Percentiles rank a stretch among this genome's conserved stretches.
Conservation (phyloP, 139 green algal species). For the Chlorella sp. region DNA sequence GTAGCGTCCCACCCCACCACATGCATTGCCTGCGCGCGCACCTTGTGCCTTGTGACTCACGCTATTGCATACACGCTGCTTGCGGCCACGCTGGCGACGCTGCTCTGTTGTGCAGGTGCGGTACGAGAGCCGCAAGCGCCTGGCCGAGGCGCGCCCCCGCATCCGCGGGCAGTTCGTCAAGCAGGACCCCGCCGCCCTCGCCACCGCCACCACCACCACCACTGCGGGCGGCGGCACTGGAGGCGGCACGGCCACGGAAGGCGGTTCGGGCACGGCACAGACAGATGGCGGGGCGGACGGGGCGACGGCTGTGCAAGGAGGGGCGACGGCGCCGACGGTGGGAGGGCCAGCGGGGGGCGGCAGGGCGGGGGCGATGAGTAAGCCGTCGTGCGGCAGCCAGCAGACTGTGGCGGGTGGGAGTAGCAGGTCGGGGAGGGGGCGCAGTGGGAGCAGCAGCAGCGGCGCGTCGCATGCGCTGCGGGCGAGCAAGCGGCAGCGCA, state of each 20-base stretch:
- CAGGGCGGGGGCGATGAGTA: no score
- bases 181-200: neutral
- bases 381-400: no score
- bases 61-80: no score
- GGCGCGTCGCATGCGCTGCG: neutral
- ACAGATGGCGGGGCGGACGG: no score
- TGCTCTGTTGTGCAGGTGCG: constrained; percentile 36
- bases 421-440: neutral
- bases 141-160: constrained; percentile 54
- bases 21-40: neutral
- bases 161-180: constrained; percentile 65
- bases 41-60: no score
- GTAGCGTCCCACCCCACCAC: neutral
- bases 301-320: no score
- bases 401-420: no score
- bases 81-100: no score
- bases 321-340: no score
- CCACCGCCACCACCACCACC: neutral
- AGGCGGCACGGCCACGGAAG: no score
- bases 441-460: neutral
- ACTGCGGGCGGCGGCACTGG: neutral
- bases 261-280: no score
- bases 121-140: constrained; percentile 53
- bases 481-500: neutral
- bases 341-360: no score